Evolutionary conservation across 1,284 basidiomycete genomes (phyloP), one percentile per base, ranked within the genome.

Genomic region (Schizophyllum amplum): DNA sequence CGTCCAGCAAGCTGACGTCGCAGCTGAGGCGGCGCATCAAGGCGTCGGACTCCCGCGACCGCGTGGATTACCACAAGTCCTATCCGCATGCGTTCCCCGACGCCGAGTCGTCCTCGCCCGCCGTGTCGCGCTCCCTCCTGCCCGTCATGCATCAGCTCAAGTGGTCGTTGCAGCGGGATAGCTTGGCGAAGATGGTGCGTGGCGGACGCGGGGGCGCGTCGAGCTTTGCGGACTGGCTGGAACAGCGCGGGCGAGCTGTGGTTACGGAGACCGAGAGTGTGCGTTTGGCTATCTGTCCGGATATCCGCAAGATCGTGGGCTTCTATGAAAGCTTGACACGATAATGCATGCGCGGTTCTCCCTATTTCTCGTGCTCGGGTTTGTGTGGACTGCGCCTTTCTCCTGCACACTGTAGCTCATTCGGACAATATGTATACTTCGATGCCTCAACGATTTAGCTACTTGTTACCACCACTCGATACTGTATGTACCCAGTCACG

Each of bases 221-320:
- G 4, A 42, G 33, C 17, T 42, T 42, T 42, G 73, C 73, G 22
- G 65, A 68, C 21, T 86, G 84, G 86, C 66, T 84, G 49, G 83
- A 84, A 64, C 68, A 67, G 22, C 73, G 69, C 55, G 79, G 76
- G 7, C 68, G 71, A 55, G 72, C 73, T 47, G 70, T 84, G 52
- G 71, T 83, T 15, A 71, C 75, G 53, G 85, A 87, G 59, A 74
- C 74, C 21, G 85, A 88, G 68, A 76, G 84, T 53, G 74, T 86
- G 17, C 70, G 85, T 56, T 73, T 87, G 25, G 85, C 85, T 17
- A 68, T 87, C 46, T 88, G 86, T 63, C 86, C 85, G 1, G 77
- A 78, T 55, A 75, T 87, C 23, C 75, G 72, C 66, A 79, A 77
- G 67, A 77, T 78, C 33, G 76, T 84, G 26, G 71, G 71, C 55